Base-by-base conservation (phyloP, 2,329 filamentous ascomycete genomes). In the Nothophoma quercina region DNA sequence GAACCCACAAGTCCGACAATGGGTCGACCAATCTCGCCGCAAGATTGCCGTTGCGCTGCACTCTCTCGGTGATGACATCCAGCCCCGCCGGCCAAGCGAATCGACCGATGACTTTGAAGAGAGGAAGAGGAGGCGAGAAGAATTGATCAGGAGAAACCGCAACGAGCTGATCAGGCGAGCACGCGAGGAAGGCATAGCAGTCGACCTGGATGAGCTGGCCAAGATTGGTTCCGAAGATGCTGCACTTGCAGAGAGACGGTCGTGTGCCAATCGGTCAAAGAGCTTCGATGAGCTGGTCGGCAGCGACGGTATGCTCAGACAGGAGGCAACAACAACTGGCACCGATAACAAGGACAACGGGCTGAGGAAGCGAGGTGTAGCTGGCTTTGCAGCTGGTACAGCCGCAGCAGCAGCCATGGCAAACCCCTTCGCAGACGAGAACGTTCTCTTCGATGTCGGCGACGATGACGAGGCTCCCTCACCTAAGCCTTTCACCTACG, bases 1-100 rank as follows among this genome's bases (percentile, higher is more conserved):
- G 68, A 86, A 82, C 32, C 85, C 85, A 1, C 81, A 87, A 65
- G 78, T 88, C 52, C 79, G 83, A 69, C 77, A 81, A 79, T 88
- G 85, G 85, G 73, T 88, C 45, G 79, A 85, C 50, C 79, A 82
- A 49, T 84, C 83, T 48, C 82, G 85, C 36, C 83, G 83, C 50
- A 86, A 84, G 70, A 81, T 88, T 56, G 83, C 83, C 16, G 70
- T 85, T 52, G 80, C 84, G 12, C 70, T 88, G 25, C 80, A 86
- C 63, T 81, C 78, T 29, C 77, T 87, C 9, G 84, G 84, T 40
- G 83, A 87, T 67, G 84, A 86, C 43, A 79, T 87, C 29, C 79
- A 84, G 76, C 61, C 66, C 61, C 62, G 69, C 60, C 63, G 73
- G 51, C 68, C 46, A 6, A 72, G 69, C 55, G 66, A 71, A 36